Base-by-base conservation (phyloP, 805 yeast species). In the Starmerella bombi region DNA sequence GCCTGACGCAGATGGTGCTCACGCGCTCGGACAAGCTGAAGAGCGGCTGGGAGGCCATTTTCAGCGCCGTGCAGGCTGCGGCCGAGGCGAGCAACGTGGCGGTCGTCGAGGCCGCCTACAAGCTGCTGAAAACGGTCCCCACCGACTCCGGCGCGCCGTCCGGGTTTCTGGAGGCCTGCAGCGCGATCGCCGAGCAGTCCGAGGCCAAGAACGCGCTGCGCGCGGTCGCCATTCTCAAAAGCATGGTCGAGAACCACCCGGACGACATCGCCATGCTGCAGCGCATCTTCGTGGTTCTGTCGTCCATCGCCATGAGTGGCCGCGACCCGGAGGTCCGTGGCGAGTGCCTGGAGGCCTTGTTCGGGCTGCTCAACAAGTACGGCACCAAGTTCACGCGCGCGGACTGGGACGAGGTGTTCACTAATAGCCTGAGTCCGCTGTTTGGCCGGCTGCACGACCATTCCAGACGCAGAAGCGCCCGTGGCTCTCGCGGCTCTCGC, bases 301-400 rank as follows among this genome's bases (percentile, higher is more conserved):
- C 85, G 55, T 85, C 82, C 45, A 79, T 88, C 6, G 82, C 86
- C 25, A 83, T 86, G 93, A 77, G 77, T 1, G 95, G 95, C 3
- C 85, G 79, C 41, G 99, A 91, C 59, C 65, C 91, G 37, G 99
- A 91, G 60, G 94, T 86, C 3, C 72, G 99, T 53, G 80, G 96
- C 0, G 69, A 83, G 41, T 94, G 96, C 0, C 66, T 91, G 54
- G 80, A 77, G 46, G 75, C 71, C 52, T 68, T 88, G 64, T 93
- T 91, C 61, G 91, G 82, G 49, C 70, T 82, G 3, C 63, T 91
- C 43, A 78, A 77, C 39, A 77, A 77, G 42, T 76, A 80, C 55
- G 98, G 98, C 22, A 71, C 71, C 21, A 71, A 74, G 45, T 93
- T 88, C 56, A 75, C 74, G 49, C 64, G 69, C 14, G 73, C 68